phyloP scores from a whole-genome alignment of 805 yeast species.

The Zygoascus bituminiphila region DNA sequence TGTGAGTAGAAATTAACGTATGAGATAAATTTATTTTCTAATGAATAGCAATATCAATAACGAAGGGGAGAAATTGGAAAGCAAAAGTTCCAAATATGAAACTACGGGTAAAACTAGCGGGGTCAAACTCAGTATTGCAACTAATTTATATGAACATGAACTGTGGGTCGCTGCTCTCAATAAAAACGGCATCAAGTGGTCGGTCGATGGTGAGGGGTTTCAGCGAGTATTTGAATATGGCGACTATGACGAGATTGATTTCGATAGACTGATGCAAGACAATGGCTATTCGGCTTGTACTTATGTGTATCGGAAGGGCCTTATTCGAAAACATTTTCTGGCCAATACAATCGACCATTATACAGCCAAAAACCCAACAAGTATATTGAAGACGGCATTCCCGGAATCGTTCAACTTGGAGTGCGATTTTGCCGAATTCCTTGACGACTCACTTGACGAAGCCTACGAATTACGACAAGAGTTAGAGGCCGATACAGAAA shows the following conservation, averaged over 20 bases:
- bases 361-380: conserved; percentile 63
- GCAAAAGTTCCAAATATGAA: too few species aligned
- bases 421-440: conserved; percentile 89
- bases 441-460: conserved; percentile 91
- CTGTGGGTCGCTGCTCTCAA: conserved; percentile 15
- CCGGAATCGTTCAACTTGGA: conserved; percentile 77
- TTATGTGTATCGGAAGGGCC: conserved; percentile 80
- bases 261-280: conserved; percentile 48
- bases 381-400: conserved; percentile 50
- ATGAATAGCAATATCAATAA: neutral
- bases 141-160: conserved; percentile 17
- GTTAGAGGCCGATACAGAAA: conserved; percentile 42
- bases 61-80: conserved; percentile 4
- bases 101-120: neutral
- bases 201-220: conserved; percentile 9
- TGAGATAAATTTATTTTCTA: conserved; percentile 4
- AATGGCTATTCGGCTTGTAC: conserved; percentile 62
- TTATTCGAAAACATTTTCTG: conserved; percentile 83
- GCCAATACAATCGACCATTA: conserved; percentile 76
- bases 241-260: conserved; percentile 81
- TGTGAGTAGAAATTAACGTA: conserved; percentile 30
- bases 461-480: conserved; percentile 81
- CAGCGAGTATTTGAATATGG: conserved; percentile 62
- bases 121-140: conserved; percentile 4
- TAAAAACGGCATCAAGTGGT: conserved; percentile 4